Conservation (phyloP, 768 basidiomycete species). For the Leucocoprinus leucothites region DNA sequence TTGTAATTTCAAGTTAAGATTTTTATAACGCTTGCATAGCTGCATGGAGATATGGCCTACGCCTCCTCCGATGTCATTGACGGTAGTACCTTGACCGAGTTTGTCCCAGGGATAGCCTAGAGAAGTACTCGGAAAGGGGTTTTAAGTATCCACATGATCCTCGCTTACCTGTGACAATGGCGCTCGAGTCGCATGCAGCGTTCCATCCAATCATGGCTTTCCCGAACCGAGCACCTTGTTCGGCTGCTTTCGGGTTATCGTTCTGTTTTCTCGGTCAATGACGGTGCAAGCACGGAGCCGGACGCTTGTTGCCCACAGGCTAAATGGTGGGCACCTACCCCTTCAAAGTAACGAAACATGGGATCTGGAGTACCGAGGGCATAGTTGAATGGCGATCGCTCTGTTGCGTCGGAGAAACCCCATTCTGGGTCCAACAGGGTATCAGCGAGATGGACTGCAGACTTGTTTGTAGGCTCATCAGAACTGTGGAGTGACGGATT, state of each 20-base stretch:
- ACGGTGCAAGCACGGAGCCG: background rate
- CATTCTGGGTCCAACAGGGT: conserved; percentile 31
- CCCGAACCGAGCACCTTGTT: conserved; percentile 22
- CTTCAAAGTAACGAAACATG: conserved; percentile 20
- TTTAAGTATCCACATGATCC: background rate
- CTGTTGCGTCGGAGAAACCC: conserved; percentile 22
- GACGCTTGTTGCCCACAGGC: background rate
- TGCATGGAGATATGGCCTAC: conserved; percentile 27
- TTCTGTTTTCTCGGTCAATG: background rate
- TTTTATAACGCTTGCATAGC: conserved; percentile 23
- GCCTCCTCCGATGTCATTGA: conserved; percentile 36
- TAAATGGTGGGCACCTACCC: conserved; percentile 14
- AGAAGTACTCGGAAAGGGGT: background rate
- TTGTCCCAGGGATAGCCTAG: conserved; percentile 27
- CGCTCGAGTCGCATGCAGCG: conserved; percentile 23
- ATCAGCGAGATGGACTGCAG: conserved; percentile 26
- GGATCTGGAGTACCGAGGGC: conserved; percentile 13
- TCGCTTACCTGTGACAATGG: conserved; percentile 23
- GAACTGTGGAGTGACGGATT: conserved; percentile 6
- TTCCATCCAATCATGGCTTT: conserved; percentile 32
- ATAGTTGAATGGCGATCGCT: conserved; percentile 22
- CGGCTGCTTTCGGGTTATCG: background rate
- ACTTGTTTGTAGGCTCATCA: conserved; percentile 17
- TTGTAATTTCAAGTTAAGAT: conserved; percentile 27
- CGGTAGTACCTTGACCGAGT: conserved; percentile 17